Percentiles rank a stretch among this genome's conserved stretches.
Conservation (phyloP, 306 rosid species). For the Hippophae gyantsensis region DNA sequence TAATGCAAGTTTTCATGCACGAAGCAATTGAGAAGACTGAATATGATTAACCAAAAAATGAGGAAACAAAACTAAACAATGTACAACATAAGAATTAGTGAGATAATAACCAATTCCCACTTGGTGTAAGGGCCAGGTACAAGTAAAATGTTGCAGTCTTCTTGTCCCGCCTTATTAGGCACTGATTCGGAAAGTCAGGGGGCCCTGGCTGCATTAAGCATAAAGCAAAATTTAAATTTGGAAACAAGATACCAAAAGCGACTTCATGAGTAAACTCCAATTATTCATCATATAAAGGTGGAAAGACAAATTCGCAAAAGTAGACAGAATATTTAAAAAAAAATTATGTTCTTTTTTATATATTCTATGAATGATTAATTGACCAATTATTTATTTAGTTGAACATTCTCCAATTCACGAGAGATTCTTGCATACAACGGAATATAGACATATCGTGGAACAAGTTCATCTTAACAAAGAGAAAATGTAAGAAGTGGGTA, state of each 20-base stretch:
- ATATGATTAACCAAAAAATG: background rate
- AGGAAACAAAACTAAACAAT: too few relatives aligned
- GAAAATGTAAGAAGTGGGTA: too few relatives aligned
- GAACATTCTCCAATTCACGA: too few relatives aligned
- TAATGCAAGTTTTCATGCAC: constrained; percentile 11
- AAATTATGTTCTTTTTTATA: too few relatives aligned
- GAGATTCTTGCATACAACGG: too few relatives aligned
- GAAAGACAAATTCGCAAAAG: too few relatives aligned
- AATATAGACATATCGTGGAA: too few relatives aligned
- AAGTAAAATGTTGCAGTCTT: constrained; percentile 79
- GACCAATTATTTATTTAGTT: too few relatives aligned
- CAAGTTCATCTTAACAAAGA: too few relatives aligned
- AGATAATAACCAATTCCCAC: constrained; percentile 21
- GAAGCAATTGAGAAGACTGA: background rate
- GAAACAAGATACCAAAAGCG: background rate
- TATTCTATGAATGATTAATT: too few relatives aligned
- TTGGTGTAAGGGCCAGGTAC: constrained; percentile 67
- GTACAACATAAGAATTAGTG: too few relatives aligned
- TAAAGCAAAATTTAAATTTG: constrained; percentile 22
- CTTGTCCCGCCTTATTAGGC: constrained; percentile 82
- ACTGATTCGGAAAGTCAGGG: constrained; percentile 58
- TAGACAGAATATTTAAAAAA: too few relatives aligned
- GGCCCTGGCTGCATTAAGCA: constrained; percentile 84
- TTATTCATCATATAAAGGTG: background rate
- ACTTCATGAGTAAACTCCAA: background rate